phyloP scores from a whole-genome alignment of 805 yeast species.

The Cyberlindnera petersonii region DNA sequence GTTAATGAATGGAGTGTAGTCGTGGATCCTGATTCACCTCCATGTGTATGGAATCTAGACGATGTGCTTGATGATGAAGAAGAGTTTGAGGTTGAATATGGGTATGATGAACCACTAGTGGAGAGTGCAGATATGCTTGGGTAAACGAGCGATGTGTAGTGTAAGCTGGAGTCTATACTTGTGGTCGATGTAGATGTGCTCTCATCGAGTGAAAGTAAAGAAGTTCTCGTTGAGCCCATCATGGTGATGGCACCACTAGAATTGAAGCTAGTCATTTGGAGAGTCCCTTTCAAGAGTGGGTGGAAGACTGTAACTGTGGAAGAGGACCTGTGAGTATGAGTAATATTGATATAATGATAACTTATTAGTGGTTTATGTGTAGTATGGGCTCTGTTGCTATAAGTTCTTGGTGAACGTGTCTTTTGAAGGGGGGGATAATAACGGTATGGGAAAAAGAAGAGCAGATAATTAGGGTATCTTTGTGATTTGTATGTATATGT shows the following conservation, averaged over 20 bases:
- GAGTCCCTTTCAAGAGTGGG: not conserved
- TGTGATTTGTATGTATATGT: too few species aligned
- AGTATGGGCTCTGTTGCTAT: too few species aligned
- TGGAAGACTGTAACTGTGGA: not conserved
- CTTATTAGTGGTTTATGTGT: too few species aligned
- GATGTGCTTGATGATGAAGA: not conserved
- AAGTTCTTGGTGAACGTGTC: too few species aligned
- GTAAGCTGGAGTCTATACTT: not conserved
- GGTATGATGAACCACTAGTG: not conserved
- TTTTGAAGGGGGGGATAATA: too few species aligned
- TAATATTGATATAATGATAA: too few species aligned
- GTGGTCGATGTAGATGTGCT: not conserved
- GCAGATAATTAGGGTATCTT: too few species aligned
- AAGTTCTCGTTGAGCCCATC: constrained; percentile 15
- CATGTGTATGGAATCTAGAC: not conserved
- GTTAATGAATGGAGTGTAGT: not conserved
- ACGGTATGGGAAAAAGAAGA: too few species aligned
- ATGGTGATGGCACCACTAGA: constrained; percentile 7
- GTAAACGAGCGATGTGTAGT: constrained; percentile 2
- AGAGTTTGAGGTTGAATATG: not conserved
- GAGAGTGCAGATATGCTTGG: not conserved
- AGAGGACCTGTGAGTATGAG: too few species aligned
- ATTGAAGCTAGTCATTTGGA: constrained; percentile 4
- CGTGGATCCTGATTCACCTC: not conserved
- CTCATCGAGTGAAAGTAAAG: not conserved